These are phyloP conservation scores for Rhamnella rubrinervis DNA, from an alignment of 331 rosid genomes.

Conservation along the genomic window DNA sequence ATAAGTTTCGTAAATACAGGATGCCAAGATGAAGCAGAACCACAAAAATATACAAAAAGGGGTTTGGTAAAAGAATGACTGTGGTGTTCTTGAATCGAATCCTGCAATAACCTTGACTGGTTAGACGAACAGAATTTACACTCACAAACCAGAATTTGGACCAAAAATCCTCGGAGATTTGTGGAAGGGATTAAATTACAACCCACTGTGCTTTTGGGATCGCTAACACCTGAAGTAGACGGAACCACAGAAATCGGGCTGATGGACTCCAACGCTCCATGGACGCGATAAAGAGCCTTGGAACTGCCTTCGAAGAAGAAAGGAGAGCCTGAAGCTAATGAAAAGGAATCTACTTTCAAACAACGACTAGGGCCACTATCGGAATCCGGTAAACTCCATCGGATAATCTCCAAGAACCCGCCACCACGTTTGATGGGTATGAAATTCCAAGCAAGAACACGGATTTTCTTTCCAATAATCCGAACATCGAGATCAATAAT, in stretches of 20 bases:
- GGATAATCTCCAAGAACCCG: constrained; percentile 75
- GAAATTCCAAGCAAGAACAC: constrained; percentile 73
- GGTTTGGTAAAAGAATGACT: constrained; percentile 53
- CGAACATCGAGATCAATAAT: constrained; percentile 46
- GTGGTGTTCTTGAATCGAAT: constrained; percentile 23
- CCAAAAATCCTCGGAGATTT: constrained; percentile 57
- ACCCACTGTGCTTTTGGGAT: constrained; percentile 4
- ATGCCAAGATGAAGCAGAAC: constrained; percentile 67
- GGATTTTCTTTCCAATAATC: constrained; percentile 44
- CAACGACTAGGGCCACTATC: constrained; percentile 11
- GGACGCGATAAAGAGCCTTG: constrained; percentile 39
- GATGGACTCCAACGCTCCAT: constrained; percentile 59
- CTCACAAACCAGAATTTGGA: constrained; percentile 54
- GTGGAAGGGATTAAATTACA: constrained; percentile 25
- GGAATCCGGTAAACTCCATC: constrained; percentile 50
- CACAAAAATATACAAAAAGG: constrained; percentile 56
- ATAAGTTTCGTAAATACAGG: constrained; percentile 59
- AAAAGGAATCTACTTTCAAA: constrained; percentile 26
- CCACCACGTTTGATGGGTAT: constrained; percentile 45
- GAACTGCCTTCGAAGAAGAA: constrained; percentile 1
- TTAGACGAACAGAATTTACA: constrained; percentile 54
- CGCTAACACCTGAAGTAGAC: constrained; percentile 30
- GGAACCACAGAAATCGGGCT: constrained; percentile 62
- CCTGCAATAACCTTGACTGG: constrained; percentile 21
- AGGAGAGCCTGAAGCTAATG: constrained; percentile 24